Evolutionary conservation across 2,329 filamentous ascomycete genomes (phyloP).

Genomic region (Pezicula radicicola): DNA sequence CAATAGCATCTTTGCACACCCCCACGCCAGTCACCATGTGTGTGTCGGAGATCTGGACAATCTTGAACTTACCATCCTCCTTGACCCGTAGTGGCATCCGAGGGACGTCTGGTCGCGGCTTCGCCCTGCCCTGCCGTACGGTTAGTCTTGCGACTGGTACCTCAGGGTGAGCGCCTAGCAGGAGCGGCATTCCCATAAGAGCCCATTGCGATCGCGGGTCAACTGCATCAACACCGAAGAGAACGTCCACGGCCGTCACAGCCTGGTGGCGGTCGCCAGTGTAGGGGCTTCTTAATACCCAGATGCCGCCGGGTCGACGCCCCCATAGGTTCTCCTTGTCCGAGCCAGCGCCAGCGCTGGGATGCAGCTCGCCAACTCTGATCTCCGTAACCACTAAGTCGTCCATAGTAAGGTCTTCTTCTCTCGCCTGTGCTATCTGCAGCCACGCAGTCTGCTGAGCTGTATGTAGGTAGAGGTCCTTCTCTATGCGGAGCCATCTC

Average conservation of each 20-base stretch:
- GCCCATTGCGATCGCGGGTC: conserved; percentile 81
- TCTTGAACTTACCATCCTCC: conserved; percentile 90
- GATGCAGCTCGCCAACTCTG: conserved; percentile 55
- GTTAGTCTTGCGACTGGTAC: conserved; percentile 34
- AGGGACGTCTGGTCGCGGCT: conserved; percentile 42
- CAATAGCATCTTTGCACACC: conserved; percentile 75
- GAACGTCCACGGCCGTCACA: conserved; percentile 63
- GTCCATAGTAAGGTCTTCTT: conserved; percentile 59
- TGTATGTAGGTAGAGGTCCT: conserved; percentile 67
- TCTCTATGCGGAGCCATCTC: conserved; percentile 62
- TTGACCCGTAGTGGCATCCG: conserved; percentile 53
- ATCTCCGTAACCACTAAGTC: conserved; percentile 60
- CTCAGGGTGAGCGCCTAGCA: conserved; percentile 29
- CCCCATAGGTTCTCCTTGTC: conserved; percentile 69
- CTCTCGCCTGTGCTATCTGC: conserved; percentile 62
- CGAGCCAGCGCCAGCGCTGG: conserved; percentile 46
- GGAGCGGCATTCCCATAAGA: conserved; percentile 32
- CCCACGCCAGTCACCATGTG: conserved; percentile 88
- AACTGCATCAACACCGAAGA: conserved; percentile 71
- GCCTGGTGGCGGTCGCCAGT: conserved; percentile 43
- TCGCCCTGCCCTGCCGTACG: conserved; percentile 52
- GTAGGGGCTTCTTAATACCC: conserved; percentile 47
- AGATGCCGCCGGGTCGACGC: conserved; percentile 59
- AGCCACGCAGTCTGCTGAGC: conserved; percentile 61
- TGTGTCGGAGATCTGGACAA: conserved; percentile 89